Evolutionary conservation across 2,329 filamentous ascomycete genomes (phyloP), one percentile per base, ranked within the genome.

Genomic region (Arachnopeziza araneosa): DNA sequence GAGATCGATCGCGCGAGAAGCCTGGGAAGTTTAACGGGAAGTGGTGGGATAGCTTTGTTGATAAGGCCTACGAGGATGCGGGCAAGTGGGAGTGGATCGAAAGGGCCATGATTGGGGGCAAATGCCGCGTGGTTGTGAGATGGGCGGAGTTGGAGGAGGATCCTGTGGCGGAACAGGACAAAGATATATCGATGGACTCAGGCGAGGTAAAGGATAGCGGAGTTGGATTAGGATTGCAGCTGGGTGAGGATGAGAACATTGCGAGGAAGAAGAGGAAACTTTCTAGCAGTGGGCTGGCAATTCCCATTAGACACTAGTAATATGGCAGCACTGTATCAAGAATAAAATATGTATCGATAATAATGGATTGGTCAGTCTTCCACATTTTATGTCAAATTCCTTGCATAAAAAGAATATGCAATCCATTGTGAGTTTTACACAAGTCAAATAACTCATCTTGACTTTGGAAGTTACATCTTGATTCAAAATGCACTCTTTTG

Each of bases 21-120:
- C 58, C 63, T 1, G 24, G 50, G 50, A 56, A 56, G 7, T 55
- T 50, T 7, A 50, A 50, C 32, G 66, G 63, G 0, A 24, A 32
- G 1, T 70, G 68, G 68, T 70, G 68, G 68, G 52, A 52, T 9
- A 21, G 4, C 9, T 67, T 67, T 30, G 66, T 59, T 32, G 6
- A 56, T 19, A 52, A 22, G 0, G 51, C 65, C 14, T 63, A 59
- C 14, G 52, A 50, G 9, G 68, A 69, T 59, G 56, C 57, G 9
- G 52, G 22, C 4, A 36, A 50, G 3, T 70, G 68, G 68, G 50
- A 58, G 32, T 56, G 57, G 9, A 57, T 70, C 8, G 63, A 56
- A 53, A 36, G 56, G 8, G 55, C 63, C 2, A 71, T 71, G 69
- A 57, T 55, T 0, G 55, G 61, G n/a, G 67, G 68, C 0, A 66